Evolutionary conservation across 768 basidiomycete genomes (phyloP), one percentile per base, ranked within the genome.

Genomic region (Kwoniella botswanensis): DNA sequence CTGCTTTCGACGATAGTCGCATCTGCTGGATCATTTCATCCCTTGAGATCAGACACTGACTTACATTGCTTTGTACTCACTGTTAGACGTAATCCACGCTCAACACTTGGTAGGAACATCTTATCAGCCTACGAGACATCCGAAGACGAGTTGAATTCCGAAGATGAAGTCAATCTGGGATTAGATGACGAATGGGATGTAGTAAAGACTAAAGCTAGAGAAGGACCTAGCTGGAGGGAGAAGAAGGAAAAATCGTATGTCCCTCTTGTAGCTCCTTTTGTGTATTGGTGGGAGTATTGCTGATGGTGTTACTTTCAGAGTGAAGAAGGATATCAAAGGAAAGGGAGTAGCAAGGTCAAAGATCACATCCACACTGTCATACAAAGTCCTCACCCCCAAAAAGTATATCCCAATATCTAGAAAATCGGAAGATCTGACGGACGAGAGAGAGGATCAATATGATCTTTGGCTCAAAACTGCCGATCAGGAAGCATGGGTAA

Each of bases 401-500:
- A 61, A 44, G 21, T 2, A 29, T 46, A 21, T 43, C 4, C 11
- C 59, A 4, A 59, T 22, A 11, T 35, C 6, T 35, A 7, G 35
- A 0, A 64, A 29, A 44, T 44, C n/a, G n/a, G 62, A 56, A 24
- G 64, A 63, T 41, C n/a, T 44, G 42, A 50, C 71, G 13, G 60
- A 59, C 3, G 75, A 73, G 21, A 67, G 70, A 46, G 71, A 68
- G 22, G 74, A 74, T 46, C 71, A 78, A 22, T 82, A 76, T 65
- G 79, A 80, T n/a, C 46, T 55, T 24, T 82, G 81, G 81, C 64
- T 78, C 10, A 78, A 75, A 58, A 65, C 65, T 26, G 73, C 76
- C 2, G 74, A 79, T 57, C 73, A 78, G 61, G 71, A 75, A 65
- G 77, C 75, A 11, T 71, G 75, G 74, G 79, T 79, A 56, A 24